phyloP scores from a whole-genome alignment of 2,329 filamentous ascomycete genomes.

The Venturia effusa region DNA sequence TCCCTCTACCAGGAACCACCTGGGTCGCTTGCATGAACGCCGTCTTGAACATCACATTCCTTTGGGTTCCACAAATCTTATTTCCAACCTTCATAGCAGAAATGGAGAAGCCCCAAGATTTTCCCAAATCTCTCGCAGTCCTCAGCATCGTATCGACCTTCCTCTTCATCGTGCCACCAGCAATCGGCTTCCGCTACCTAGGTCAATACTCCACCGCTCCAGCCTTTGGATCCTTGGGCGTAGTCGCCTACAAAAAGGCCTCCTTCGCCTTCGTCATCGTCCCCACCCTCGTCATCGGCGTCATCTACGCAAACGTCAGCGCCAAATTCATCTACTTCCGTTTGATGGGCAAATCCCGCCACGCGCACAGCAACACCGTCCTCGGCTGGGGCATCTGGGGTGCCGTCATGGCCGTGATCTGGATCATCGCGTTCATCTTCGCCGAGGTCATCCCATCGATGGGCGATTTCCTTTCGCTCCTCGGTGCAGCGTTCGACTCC shows the following conservation, averaged over 20 bases:
- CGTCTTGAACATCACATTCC: conserved; percentile 38
- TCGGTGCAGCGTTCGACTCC: conserved; percentile 38
- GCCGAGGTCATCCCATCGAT: conserved; percentile 39
- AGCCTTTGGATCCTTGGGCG: conserved; percentile 37
- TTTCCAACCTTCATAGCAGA: conserved; percentile 43
- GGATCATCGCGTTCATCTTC: conserved; percentile 36
- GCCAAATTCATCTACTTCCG: conserved; percentile 37
- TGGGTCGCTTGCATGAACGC: conserved; percentile 40
- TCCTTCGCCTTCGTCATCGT: conserved; percentile 42
- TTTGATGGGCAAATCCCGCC: conserved; percentile 32
- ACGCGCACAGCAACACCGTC: conserved; percentile 37
- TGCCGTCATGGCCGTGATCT: conserved; percentile 31
- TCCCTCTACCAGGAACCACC: conserved; percentile 35
- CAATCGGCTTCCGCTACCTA: conserved; percentile 38
- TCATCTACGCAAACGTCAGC: conserved; percentile 39
- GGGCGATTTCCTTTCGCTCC: conserved; percentile 39
- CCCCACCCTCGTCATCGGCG: conserved; percentile 38
- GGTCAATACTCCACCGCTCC: conserved; percentile 41
- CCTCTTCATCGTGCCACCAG: conserved; percentile 39
- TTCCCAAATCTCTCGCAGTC: conserved; percentile 39
- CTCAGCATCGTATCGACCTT: conserved; percentile 33
- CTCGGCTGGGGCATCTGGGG: conserved; percentile 38
- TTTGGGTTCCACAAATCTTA: conserved; percentile 40
- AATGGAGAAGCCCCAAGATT: conserved; percentile 40
- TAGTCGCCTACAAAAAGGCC: conserved; percentile 35